Evolutionary conservation across 2,329 filamentous ascomycete species (phyloP).

Genomic region (Ophiostoma pallidulum): DNA sequence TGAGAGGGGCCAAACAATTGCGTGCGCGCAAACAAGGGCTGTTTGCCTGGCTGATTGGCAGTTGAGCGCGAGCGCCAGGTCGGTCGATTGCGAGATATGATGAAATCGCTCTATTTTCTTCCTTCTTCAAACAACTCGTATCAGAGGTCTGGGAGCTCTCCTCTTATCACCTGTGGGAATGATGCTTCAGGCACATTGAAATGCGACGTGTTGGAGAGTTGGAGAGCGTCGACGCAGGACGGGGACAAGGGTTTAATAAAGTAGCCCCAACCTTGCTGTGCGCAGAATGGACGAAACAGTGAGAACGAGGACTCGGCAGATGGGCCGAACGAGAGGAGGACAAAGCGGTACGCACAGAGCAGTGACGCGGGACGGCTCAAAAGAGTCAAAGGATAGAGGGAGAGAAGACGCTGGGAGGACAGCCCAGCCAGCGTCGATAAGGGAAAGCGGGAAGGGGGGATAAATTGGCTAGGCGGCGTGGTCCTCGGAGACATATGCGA

Average conservation of each 20-base stretch:
- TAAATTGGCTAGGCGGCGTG: no score
- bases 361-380: neutral
- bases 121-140: no score
- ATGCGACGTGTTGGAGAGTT: no score
- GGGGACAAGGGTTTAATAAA: neutral
- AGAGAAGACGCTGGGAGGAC: neutral
- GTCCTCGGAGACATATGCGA: no score
- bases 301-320: conserved; percentile 5
- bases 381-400: neutral
- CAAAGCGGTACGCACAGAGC: neutral
- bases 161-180: neutral
- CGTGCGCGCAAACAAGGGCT: conserved; percentile 1
- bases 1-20: neutral
- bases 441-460: no score
- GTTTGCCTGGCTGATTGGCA: neutral
- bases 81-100: conserved; percentile 6
- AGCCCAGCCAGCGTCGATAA: no score
- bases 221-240: no score
- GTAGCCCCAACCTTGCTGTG: no score
- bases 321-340: neutral
- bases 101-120: no score
- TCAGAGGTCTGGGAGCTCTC: no score
- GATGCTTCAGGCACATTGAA: neutral
- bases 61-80: neutral
- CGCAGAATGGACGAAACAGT: conserved; percentile 1